These are phyloP conservation scores for Phellopilus nigrolimitatus DNA, from an alignment of 1,284 basidiomycete genomes.

Conservation along the genomic window DNA sequence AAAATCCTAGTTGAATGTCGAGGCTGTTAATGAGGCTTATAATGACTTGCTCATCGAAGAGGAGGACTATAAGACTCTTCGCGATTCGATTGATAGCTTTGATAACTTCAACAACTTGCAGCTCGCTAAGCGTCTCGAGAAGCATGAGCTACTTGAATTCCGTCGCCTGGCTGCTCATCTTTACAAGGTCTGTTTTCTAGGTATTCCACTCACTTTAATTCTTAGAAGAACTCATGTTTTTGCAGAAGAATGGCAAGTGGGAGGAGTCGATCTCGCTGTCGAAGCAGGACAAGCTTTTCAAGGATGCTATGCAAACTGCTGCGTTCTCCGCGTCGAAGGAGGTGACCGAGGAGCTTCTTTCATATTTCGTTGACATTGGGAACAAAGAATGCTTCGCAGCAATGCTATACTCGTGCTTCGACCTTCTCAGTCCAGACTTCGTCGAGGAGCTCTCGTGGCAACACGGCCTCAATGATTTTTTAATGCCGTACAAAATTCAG, in stretches of 20 bases:
- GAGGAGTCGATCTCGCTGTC: conserved; percentile 92
- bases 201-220: neutral
- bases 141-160: conserved; percentile 94
- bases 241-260: conserved; percentile 88
- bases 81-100: conserved; percentile 94
- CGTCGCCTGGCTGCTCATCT: conserved; percentile 90
- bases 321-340: conserved; percentile 76
- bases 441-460: conserved; percentile 96
- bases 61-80: conserved; percentile 95
- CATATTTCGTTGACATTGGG: conserved; percentile 95
- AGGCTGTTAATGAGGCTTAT: conserved; percentile 97
- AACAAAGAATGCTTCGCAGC: conserved; percentile 98
- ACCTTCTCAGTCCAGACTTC: conserved; percentile 85
- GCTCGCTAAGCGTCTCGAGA: conserved; percentile 84
- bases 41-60: conserved; percentile 97
- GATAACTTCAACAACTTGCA: conserved; percentile 96
- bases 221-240: neutral
- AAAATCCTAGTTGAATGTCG: conserved; percentile 74
- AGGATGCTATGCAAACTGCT: conserved; percentile 93
- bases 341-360: conserved; percentile 90
- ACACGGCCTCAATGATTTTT: conserved; percentile 92
- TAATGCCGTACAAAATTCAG: conserved; percentile 93
- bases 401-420: conserved; percentile 88
- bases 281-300: conserved; percentile 95
- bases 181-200: conserved; percentile 73